Evolutionary conservation across 257 asterid species (phyloP).

Genomic region (Agastache rugosa): DNA sequence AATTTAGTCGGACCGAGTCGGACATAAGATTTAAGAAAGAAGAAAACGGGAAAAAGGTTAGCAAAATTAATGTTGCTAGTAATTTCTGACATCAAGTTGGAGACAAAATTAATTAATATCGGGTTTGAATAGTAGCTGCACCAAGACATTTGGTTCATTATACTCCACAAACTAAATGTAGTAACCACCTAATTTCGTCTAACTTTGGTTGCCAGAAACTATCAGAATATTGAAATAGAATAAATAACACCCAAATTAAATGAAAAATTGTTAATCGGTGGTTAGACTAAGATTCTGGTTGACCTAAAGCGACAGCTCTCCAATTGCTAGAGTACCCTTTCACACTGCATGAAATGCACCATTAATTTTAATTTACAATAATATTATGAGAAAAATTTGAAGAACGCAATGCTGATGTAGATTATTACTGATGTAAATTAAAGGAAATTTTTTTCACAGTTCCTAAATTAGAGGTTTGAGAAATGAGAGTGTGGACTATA

Average conservation of each 20-base stretch:
- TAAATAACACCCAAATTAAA: conserved; percentile 6
- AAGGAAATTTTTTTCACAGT: too few species aligned
- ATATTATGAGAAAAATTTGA: too few species aligned
- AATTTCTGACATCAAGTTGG: neutral
- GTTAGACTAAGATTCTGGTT: conserved; percentile 53
- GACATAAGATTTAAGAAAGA: neutral
- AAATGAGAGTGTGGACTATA: too few species aligned
- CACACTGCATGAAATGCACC: neutral
- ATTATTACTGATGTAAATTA: neutral
- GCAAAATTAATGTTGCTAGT: neutral
- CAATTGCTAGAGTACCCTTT: neutral
- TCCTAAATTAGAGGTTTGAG: too few species aligned
- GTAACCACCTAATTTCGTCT: neutral
- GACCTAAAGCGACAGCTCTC: conserved; percentile 18
- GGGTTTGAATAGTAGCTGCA: conserved; percentile 21
- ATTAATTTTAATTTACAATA: too few species aligned
- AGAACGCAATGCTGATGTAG: neutral
- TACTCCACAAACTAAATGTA: neutral
- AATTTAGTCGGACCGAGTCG: neutral
- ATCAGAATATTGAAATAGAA: neutral
- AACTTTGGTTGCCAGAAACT: neutral
- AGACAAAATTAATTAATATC: neutral
- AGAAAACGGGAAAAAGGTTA: neutral
- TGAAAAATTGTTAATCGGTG: conserved; percentile 25
- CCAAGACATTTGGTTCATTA: conserved; percentile 9